Evolutionary conservation across 306 rosid genomes (phyloP), one percentile per base, ranked within the genome.

Genomic region (Quercus bicolor): DNA sequence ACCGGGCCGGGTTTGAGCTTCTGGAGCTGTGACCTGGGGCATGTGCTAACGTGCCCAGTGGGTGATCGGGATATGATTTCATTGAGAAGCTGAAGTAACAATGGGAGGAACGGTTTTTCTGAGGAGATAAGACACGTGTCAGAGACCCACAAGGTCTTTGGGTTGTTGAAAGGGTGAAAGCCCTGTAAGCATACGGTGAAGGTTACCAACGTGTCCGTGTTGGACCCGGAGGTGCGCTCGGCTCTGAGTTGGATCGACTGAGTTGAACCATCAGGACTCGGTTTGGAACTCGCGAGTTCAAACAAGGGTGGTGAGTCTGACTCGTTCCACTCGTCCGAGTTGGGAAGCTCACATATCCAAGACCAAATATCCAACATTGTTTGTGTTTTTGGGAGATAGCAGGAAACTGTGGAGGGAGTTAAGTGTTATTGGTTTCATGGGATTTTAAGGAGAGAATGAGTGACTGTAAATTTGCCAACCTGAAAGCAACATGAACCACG

Each of bases 21-120:
- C 78, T 91, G 93, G 13, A 94, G 89, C 80, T 88, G 94, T 15
- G 97, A 87, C n/a, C 97, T 89, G 0, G 97, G 97, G 84, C 98
- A 94, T 9, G 95, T 86, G 89, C 84, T 86, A 53, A 79, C 87
- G 20, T 88, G 92, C 15, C 91, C 88, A 0, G 87, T 85, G 53
- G 98, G 98, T 1, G 98, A 89, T 23, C 84, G 84, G 72, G 91
- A 78, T 70, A 92, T 88, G 86, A 89, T 89, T 77, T 94, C 97
- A n/a, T 91, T 93, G 65, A 94, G 95, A 9, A 94, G 97, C 83
- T 94, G 98, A 5, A 92, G 91, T 1, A 91, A 72, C 4, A 94
- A 78, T 5, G 97, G 92, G 45, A 92, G 98, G 85, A 91, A 94
- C 4, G 98, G 93, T 73, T 88, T 91, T 18, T 89, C 80, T 6